phyloP scores from a whole-genome alignment of 805 yeast species.

The Saturnispora hagleri region DNA sequence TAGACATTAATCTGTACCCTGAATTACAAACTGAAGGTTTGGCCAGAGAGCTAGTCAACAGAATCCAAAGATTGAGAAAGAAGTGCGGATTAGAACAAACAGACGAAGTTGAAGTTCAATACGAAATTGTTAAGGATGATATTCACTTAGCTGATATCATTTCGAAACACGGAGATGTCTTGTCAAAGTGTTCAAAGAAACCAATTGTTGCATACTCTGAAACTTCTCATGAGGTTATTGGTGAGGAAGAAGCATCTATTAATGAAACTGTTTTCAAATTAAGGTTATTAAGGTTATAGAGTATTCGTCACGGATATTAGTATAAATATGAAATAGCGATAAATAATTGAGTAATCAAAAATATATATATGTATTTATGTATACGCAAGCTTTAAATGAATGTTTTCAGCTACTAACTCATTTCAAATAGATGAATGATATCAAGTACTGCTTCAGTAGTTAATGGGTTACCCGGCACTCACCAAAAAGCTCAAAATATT shows the following conservation, averaged over 20 bases:
- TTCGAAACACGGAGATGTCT: slow-evolving; percentile 52
- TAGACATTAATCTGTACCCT: slow-evolving; percentile 81
- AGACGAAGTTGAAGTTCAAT: slow-evolving; percentile 87
- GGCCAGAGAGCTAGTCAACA: slow-evolving; percentile 93
- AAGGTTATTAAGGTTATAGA: slow-evolving; percentile 61
- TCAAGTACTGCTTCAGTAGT: background rate
- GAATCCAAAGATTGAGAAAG: slow-evolving; percentile 96
- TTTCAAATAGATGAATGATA: background rate
- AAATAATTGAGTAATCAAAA: background rate
- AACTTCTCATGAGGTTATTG: slow-evolving; percentile 44
- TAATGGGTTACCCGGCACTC: slow-evolving; percentile 3
- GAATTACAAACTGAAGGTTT: slow-evolving; percentile 89
- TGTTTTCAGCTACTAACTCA: background rate
- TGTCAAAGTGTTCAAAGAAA: slow-evolving; percentile 68
- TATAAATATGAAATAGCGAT: background rate
- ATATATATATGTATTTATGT: background rate
- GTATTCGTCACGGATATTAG: background rate
- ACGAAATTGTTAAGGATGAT: slow-evolving; percentile 60
- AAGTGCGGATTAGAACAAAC: slow-evolving; percentile 91
- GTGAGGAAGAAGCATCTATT: slow-evolving; percentile 80
- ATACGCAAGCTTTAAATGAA: background rate
- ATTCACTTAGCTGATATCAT: slow-evolving; percentile 56
- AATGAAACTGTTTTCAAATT: slow-evolving; percentile 73
- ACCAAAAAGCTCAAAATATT: too few relatives aligned
- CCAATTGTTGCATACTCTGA: slow-evolving; percentile 43